These are phyloP conservation scores for Sordaria brevicollis DNA, from an alignment of 495 filamentous ascomycete genomes.

Conservation along the genomic window DNA sequence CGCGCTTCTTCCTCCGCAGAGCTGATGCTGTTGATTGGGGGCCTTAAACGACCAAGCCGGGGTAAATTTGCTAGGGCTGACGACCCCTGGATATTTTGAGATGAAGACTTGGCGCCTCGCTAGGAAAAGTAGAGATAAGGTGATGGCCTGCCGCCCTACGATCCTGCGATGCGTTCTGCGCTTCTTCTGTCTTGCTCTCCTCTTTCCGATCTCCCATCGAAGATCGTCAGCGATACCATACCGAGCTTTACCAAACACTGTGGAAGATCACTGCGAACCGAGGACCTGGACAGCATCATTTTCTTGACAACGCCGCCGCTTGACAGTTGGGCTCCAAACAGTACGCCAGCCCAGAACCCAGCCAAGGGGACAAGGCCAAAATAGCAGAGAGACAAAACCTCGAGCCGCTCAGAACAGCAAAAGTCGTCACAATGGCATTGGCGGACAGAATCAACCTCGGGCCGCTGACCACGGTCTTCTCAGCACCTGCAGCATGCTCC, in stretches of 20 bases:
- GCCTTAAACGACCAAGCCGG: background rate
- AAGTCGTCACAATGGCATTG: background rate
- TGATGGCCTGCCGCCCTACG: background rate
- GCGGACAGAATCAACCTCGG: slow-evolving; percentile 13
- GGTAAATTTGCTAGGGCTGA: background rate
- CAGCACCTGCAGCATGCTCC: slow-evolving; percentile 16
- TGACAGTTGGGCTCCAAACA: background rate
- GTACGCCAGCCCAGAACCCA: background rate
- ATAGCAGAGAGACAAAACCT: background rate
- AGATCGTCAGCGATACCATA: background rate
- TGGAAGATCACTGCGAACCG: background rate
- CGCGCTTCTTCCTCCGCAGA: background rate
- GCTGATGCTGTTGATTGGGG: background rate
- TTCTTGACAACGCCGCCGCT: background rate
- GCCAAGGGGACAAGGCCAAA: background rate
- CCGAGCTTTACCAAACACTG: background rate
- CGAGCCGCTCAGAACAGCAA: background rate
- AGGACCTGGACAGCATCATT: background rate
- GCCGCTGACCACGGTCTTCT: slow-evolving; percentile 23
- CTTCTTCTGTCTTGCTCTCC: background rate
- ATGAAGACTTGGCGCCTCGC: background rate
- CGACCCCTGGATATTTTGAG: background rate
- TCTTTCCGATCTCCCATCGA: too few species aligned
- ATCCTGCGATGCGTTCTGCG: background rate
- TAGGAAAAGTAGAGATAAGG: background rate